Conservation (phyloP, 768 basidiomycete species). For the Gloeostereum incarnatum region DNA sequence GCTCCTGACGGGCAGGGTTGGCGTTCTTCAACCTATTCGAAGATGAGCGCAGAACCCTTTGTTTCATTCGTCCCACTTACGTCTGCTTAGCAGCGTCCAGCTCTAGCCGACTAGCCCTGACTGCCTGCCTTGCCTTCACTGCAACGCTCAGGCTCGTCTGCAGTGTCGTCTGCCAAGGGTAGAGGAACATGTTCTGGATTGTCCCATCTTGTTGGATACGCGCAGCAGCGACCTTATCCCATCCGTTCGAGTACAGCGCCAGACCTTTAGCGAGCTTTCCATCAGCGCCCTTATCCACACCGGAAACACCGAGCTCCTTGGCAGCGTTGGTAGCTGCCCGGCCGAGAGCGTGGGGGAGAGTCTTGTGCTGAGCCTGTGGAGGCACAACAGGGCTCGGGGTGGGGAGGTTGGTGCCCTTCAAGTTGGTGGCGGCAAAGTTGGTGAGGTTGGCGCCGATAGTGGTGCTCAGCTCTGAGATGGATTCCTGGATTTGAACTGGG, state of each 20-base stretch:
- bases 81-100: constrained; percentile 86
- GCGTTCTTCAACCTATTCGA: constrained; percentile 70
- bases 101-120: constrained; percentile 72
- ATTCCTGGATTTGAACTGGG: constrained; percentile 83
- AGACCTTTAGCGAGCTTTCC: constrained; percentile 76
- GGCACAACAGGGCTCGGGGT: constrained; percentile 54
- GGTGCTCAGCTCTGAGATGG: constrained; percentile 60
- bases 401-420: constrained; percentile 84
- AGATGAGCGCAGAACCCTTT: constrained; percentile 1
- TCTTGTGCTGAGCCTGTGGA: constrained; percentile 74
- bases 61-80: constrained; percentile 29
- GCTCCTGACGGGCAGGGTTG: constrained; percentile 72
- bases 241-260: constrained; percentile 68
- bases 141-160: constrained; percentile 80
- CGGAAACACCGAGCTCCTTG: constrained; percentile 28
- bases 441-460: constrained; percentile 68
- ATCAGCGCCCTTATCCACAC: constrained; percentile 32
- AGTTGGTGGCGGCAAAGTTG: constrained; percentile 79
- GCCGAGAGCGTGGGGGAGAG: constrained; percentile 88
- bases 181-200: constrained; percentile 59
- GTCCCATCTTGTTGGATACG: constrained; percentile 72
- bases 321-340: constrained; percentile 68
- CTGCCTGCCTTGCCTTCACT: constrained; percentile 85
- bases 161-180: constrained; percentile 85
- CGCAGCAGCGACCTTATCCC: constrained; percentile 72